Evolutionary conservation across 805 yeast genomes (phyloP).

Genomic region (Cyberlindnera petersonii): DNA sequence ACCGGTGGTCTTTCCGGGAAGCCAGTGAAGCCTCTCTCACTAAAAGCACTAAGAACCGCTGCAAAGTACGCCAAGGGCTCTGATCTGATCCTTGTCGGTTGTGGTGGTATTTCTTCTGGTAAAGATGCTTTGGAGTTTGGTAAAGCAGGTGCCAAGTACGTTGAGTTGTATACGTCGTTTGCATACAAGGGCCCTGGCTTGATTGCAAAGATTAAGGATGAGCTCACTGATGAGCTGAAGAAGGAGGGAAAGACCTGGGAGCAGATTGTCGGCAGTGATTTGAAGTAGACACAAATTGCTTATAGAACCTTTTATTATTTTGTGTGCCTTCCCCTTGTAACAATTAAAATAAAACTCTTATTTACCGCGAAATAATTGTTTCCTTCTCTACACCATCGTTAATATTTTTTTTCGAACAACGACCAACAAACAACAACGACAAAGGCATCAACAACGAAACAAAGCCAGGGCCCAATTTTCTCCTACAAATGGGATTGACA

Average conservation of each 20-base stretch:
- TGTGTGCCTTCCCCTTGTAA: too few relatives aligned
- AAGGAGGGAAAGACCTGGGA: conserved; percentile 83
- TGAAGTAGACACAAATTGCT: conserved; percentile 12
- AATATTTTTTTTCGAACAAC: too few relatives aligned
- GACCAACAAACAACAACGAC: not conserved
- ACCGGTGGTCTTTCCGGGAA: conserved; percentile 91
- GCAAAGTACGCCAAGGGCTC: conserved; percentile 75
- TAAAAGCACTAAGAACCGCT: conserved; percentile 65
- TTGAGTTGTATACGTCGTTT: conserved; percentile 83
- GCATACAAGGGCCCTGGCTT: conserved; percentile 93
- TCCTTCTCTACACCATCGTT: too few relatives aligned
- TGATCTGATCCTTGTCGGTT: conserved; percentile 75
- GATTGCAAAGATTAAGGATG: conserved; percentile 57
- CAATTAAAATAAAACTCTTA: too few relatives aligned
- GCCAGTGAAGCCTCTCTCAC: conserved; percentile 77
- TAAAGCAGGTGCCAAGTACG: conserved; percentile 88
- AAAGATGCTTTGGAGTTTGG: conserved; percentile 89
- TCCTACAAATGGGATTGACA: conserved; percentile 11
- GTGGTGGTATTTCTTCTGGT: conserved; percentile 91
- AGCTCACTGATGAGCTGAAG: conserved; percentile 53
- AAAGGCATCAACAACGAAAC: not conserved
- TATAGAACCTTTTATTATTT: too few relatives aligned
- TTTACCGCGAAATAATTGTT: too few relatives aligned
- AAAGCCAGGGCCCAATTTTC: not conserved
- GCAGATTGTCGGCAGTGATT: conserved; percentile 66